phyloP scores from a whole-genome alignment of 306 rosid species.

The Trichosanthes cucumerina region DNA sequence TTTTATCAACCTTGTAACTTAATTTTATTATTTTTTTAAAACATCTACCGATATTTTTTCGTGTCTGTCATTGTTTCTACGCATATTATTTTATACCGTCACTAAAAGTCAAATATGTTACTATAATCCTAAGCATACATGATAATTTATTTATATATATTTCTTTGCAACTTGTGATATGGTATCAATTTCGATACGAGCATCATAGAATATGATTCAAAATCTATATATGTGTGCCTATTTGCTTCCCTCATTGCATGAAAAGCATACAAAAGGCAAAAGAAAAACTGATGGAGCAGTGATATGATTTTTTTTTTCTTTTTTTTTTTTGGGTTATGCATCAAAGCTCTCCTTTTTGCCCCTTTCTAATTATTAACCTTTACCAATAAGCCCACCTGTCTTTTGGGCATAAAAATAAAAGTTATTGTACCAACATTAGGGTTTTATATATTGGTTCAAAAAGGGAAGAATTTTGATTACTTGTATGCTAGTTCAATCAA shows the following conservation, averaged over 20 bases:
- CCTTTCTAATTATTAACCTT: background rate
- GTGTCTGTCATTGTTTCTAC: too few species aligned
- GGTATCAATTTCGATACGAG: background rate
- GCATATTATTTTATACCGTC: too few species aligned
- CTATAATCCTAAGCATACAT: too few species aligned
- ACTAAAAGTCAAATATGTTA: too few species aligned
- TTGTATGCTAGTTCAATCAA: background rate
- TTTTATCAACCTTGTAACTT: too few species aligned
- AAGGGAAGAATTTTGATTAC: background rate
- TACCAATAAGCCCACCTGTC: background rate
- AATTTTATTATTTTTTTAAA: too few species aligned
- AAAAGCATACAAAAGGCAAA: conserved; percentile 10
- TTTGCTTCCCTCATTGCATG: conserved; percentile 10
- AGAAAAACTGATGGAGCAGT: background rate
- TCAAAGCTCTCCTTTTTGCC: background rate
- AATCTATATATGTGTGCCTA: conserved; percentile 8
- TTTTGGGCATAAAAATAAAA: background rate
- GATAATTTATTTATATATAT: too few species aligned
- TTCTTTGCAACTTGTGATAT: background rate
- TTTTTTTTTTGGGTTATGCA: background rate
- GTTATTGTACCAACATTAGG: background rate
- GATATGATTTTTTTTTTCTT: background rate
- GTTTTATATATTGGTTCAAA: background rate
- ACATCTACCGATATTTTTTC: too few species aligned
- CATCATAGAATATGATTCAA: conserved; percentile 5